Base-by-base conservation (phyloP, 2,329 filamentous ascomycete species). In the Thermoascus crustaceus region DNA sequence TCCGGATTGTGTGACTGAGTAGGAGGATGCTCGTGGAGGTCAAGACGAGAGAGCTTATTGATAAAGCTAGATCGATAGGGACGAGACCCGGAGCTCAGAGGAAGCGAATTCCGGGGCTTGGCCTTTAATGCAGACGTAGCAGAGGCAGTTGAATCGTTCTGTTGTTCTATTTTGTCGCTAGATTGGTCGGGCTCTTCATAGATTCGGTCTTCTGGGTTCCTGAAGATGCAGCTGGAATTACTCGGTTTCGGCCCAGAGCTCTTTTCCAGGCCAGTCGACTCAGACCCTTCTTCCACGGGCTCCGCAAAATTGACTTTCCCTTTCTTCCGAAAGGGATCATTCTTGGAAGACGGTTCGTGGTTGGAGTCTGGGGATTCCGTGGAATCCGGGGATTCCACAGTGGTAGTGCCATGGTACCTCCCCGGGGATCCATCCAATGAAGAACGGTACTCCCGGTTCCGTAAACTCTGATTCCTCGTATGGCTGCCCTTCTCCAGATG, bases 1-100 rank as follows among this genome's bases (percentile, higher is more conserved):
- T 70, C 72, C 4, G 87, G 78, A 53, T 94, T 85, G 39, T 81
- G 78, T 30, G 86, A 88, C 53, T 91, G 87, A 13, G 78, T 79
- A 1, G 86, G 85, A 11, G 85, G 78, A 50, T 94, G 93, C 49
- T 75, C 81, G 58, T 94, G 76, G 39, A 94, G 91, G 57, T 95
- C 85, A 37, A 80, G 73, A 14, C 69, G 64, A 7, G 72, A 52
- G 20, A 61, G 57, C 46, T 68, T 68, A 39, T 67, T 56, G 45
- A 53, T 43, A 58, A 51, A 62, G 66, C 55, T 58, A 40, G 49
- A 63, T 25, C 67, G 53, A 38, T 63, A 61, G 13, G 64, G 61
- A 23, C 68, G 57, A 17, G 57, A 63, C 32, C 63, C 64, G 36
- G 52, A 52, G 30, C 55, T 52, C 51, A 60, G 58, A 58, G 66